Evolutionary conservation across 352 stramenopile genomes (phyloP).

Genomic region (Bremia lactucae): DNA sequence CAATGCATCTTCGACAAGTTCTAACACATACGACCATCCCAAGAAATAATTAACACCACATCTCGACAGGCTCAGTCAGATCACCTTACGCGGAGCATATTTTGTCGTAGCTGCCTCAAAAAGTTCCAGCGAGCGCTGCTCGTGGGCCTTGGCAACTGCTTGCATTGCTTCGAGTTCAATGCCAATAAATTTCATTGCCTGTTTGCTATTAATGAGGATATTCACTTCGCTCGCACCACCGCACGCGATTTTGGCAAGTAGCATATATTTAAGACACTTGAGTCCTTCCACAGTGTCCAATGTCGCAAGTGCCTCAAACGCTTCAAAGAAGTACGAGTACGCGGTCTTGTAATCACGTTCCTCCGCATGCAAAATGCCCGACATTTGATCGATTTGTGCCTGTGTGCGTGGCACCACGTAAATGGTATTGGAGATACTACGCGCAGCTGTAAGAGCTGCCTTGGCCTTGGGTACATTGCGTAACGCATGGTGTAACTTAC

Average conservation of each 20-base stretch:
- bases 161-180: conserved; percentile 93
- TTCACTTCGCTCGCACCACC: conserved; percentile 88
- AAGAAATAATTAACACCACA: conserved; percentile 4
- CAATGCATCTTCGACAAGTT: conserved; percentile 76
- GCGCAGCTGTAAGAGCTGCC: conserved; percentile 92
- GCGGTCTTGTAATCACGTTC: conserved; percentile 98
- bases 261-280: conserved; percentile 97
- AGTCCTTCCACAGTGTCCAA: conserved; percentile 82
- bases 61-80: neutral
- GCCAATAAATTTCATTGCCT: conserved; percentile 95
- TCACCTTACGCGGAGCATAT: conserved; percentile 66
- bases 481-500: conserved; percentile 95
- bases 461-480: conserved; percentile 95
- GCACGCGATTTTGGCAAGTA: conserved; percentile 93
- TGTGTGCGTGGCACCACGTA: conserved; percentile 95
- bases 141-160: conserved; percentile 91
- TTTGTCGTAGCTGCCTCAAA: conserved; percentile 83
- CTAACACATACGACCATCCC: conserved; percentile 19
- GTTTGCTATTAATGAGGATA: conserved; percentile 91
- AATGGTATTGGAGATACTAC: conserved; percentile 97
- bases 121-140: conserved; percentile 88
- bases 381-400: conserved; percentile 94
- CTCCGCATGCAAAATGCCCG: conserved; percentile 93
- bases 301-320: conserved; percentile 91
- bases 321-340: conserved; percentile 99